These are phyloP conservation scores for Lophiotrema nucula DNA, from an alignment of 495 filamentous ascomycete species.

Conservation along the genomic window DNA sequence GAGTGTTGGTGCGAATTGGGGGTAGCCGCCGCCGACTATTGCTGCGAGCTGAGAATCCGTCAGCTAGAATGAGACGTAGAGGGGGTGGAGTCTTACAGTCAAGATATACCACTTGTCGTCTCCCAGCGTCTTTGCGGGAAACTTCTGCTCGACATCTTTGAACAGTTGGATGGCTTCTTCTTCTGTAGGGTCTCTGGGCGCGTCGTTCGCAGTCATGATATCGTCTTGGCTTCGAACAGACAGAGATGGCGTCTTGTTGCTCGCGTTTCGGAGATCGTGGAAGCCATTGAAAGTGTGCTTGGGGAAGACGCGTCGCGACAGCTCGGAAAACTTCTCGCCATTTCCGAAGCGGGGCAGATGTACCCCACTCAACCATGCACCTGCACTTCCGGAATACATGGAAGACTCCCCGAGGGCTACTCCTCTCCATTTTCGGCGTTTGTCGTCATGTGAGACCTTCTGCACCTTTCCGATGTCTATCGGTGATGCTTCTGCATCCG, in stretches of 20 bases:
- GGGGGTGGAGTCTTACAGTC: slow-evolving; percentile 39
- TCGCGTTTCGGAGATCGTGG: too few relatives aligned
- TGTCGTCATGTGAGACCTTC: not conserved
- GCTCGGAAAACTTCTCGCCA: too few relatives aligned
- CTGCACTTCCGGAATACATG: slow-evolving; percentile 13
- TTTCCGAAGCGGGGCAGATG: not conserved
- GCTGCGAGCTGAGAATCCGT: slow-evolving; percentile 20
- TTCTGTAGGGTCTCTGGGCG: slow-evolving; percentile 32
- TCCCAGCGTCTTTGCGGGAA: slow-evolving; percentile 49
- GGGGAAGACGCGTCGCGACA: too few relatives aligned
- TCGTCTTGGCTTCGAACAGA: too few relatives aligned
- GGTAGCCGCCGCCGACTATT: slow-evolving; percentile 34
- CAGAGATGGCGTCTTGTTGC: too few relatives aligned
- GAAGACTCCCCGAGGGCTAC: slow-evolving; percentile 2
- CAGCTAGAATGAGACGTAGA: not conserved
- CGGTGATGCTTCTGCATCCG: too few relatives aligned
- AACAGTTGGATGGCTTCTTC: slow-evolving; percentile 48
- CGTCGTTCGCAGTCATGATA: slow-evolving; percentile 1
- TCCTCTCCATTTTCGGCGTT: too few relatives aligned
- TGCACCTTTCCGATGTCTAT: too few relatives aligned
- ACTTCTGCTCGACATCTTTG: slow-evolving; percentile 51
- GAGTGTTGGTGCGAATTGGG: slow-evolving; percentile 34
- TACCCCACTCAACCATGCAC: not conserved
- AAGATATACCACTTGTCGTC: slow-evolving; percentile 59
- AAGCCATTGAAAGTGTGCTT: too few relatives aligned